Conservation (phyloP, 129 eudicot genomes). For the Lactuca sativa region DNA sequence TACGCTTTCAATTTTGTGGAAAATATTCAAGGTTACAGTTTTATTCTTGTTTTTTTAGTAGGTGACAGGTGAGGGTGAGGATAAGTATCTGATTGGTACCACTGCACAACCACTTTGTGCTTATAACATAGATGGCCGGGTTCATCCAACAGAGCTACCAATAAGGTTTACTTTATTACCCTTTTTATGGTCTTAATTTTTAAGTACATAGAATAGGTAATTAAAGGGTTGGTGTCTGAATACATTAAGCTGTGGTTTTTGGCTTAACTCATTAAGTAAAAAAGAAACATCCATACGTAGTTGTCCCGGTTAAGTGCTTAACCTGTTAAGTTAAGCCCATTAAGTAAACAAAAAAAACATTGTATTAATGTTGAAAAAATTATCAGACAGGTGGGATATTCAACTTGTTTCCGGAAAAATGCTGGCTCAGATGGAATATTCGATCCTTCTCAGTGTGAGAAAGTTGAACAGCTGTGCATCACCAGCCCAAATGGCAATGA, state of each 20-base stretch:
- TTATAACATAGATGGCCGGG: slow-evolving; percentile 65
- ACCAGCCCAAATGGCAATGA: slow-evolving; percentile 60
- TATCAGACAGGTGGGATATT: slow-evolving; percentile 66
- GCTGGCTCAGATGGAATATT: slow-evolving; percentile 35
- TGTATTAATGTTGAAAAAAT: background rate
- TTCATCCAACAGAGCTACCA: slow-evolving; percentile 68
- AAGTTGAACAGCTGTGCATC: slow-evolving; percentile 68
- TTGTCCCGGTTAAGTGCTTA: too few relatives aligned
- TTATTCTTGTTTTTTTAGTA: slow-evolving; percentile 10
- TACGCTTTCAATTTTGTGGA: background rate
- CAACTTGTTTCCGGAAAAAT: slow-evolving; percentile 62
- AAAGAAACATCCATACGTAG: too few relatives aligned
- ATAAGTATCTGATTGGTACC: slow-evolving; percentile 37
- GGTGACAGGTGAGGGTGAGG: slow-evolving; percentile 79
- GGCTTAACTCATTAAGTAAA: too few relatives aligned
- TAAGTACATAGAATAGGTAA: too few relatives aligned
- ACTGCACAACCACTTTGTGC: slow-evolving; percentile 68
- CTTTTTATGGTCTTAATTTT: too few relatives aligned
- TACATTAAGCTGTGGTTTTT: too few relatives aligned
- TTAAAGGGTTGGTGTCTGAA: too few relatives aligned
- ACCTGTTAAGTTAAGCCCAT: background rate
- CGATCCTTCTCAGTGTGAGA: slow-evolving; percentile 65
- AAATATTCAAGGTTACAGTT: background rate
- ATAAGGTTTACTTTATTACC: slow-evolving; percentile 40
- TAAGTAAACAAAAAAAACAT: too few relatives aligned